Base-by-base conservation (phyloP, 495 filamentous ascomycete genomes). In the Annulohypoxylon nitens region DNA sequence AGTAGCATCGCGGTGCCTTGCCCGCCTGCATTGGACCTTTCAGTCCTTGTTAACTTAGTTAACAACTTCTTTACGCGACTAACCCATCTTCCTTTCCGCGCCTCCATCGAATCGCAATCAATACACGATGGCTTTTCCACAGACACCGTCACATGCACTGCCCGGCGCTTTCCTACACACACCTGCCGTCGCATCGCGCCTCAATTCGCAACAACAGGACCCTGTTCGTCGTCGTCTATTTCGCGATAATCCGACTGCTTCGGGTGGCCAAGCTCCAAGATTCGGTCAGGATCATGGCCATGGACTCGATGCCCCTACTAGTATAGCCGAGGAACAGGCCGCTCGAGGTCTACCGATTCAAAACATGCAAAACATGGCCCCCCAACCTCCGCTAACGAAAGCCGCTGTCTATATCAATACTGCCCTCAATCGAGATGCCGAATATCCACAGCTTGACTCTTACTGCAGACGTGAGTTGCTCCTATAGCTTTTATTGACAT, bases 381-480 rank as follows among this genome's bases (percentile, higher is more conserved):
- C 83, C 10, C 78, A 91, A 74, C 87, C 87, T 61, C 91, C 93
- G 1, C 85, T 97, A 65, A 88, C 92, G 63, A 92, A 94, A 75
- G 96, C 93, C 7, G 92, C 94, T 47, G 84, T 85, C 39, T 94
- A 91, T n/a, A 89, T 99, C 76, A 96, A 95, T 82, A 88, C 92
- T 71, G 89, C 90, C 12, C 81, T 98, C 25, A 79, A 83, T 36
- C 85, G 86, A 61, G 97, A 98, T 77, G 86, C 89, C 74, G 89
- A 90, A 75, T 98, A 93, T 78, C 94, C 94, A 8, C 93, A 97
- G 69, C 84, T 99, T 4, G 96, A 98, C 80, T 92, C 88, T 74
- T 97, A 97, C 81, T 86, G 97, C 71, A 90, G 89, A 78, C 94
- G 95, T 98, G 86, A 86, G 92, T 89, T 41, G 30, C 34, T 25